phyloP scores from a whole-genome alignment of 2,329 filamentous ascomycete genomes.

The Alternaria arborescens region DNA sequence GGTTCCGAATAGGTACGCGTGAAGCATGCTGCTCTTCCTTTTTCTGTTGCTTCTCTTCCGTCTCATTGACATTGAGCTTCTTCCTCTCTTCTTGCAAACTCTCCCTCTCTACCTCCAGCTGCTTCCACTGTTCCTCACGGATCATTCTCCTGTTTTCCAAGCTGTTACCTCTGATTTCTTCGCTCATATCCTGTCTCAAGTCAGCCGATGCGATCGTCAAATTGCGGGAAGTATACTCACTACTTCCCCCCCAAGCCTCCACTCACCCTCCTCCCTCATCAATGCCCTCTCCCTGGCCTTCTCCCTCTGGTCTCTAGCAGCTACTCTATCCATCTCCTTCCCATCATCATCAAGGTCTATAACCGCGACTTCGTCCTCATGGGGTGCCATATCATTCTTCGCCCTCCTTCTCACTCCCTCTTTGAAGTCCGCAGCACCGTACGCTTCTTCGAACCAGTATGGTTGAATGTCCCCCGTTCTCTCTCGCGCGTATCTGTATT shows the following conservation, averaged over 20 bases:
- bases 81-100: neutral
- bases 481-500: neutral
- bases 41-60: neutral
- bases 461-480: neutral
- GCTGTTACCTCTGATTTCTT: neutral
- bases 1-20: neutral
- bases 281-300: neutral
- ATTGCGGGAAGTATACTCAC: neutral
- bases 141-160: neutral
- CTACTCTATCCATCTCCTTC: neutral
- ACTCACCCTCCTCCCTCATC: neutral
- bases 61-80: neutral
- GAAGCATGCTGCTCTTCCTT: neutral
- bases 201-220: neutral
- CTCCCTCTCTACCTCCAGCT: neutral
- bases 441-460: constrained; percentile 9
- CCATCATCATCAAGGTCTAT: neutral
- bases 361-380: neutral
- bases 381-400: neutral
- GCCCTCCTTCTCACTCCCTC: neutral
- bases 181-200: neutral
- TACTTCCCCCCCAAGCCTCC: neutral
- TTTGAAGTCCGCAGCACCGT: neutral
- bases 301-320: neutral
- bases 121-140: neutral